Evolutionary conservation across 169 alveolate genomes (phyloP).

Genomic region (Eimeria praecox): DNA sequence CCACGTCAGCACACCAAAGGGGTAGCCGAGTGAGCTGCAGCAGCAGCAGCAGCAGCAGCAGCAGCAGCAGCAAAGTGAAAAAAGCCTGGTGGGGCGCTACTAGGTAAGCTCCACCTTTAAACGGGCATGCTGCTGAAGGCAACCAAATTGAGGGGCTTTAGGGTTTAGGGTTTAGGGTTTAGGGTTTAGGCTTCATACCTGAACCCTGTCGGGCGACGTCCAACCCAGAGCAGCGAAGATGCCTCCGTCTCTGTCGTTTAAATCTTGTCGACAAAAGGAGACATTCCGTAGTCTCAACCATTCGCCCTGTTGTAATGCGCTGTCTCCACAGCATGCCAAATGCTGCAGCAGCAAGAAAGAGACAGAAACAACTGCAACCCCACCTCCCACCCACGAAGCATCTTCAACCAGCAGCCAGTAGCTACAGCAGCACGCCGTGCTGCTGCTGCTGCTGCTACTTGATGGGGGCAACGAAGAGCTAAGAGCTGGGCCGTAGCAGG

Average conservation of each 20-base stretch:
- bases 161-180: neutral
- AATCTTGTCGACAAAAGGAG: slow-evolving; percentile 9
- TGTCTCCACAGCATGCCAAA: slow-evolving; percentile 34
- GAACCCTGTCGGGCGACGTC: slow-evolving; percentile 49
- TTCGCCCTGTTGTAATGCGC: slow-evolving; percentile 42
- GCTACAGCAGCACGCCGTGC: neutral
- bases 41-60: neutral
- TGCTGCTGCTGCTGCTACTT: neutral
- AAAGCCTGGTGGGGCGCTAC: neutral
- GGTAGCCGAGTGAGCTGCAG: slow-evolving; percentile 51
- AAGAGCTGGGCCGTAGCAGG: slow-evolving; percentile 32
- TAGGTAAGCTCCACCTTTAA: neutral
- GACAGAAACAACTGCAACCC: slow-evolving; percentile 34
- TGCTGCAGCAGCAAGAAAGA: slow-evolving; percentile 24
- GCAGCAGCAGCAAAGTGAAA: neutral
- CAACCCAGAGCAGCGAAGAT: slow-evolving; percentile 32
- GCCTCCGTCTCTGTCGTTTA: slow-evolving; percentile 6
- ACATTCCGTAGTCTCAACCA: slow-evolving; percentile 26
- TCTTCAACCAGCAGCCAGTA: slow-evolving; percentile 47
- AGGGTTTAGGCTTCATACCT: slow-evolving; percentile 10
- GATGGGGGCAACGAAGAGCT: neutral
- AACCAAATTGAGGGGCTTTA: neutral
- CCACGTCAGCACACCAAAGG: slow-evolving; percentile 61
- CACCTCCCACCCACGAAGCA: slow-evolving; percentile 62
- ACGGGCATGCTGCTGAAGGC: neutral